Percentiles rank a stretch among this genome's conserved stretches.
Evolutionary conservation across 441 rosid genomes (phyloP).

Genomic region (Biscutella laevigata): DNA sequence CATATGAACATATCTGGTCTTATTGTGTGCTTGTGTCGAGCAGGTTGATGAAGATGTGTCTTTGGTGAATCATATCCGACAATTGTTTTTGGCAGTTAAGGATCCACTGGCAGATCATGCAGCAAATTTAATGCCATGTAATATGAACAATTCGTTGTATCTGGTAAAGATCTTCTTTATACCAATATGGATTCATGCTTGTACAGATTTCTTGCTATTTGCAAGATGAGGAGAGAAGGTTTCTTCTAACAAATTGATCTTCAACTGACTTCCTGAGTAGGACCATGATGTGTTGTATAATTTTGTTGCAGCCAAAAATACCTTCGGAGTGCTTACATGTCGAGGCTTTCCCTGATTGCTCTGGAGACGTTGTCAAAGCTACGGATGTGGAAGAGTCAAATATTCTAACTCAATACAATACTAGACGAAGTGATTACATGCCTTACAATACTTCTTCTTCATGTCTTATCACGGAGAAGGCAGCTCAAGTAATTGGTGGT

Average conservation of each 20-base stretch:
- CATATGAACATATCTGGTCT: neutral
- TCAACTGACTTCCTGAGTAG: conserved; percentile 4
- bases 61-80: conserved; percentile 53
- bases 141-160: conserved; percentile 34
- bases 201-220: conserved; percentile 6
- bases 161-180: conserved; percentile 37
- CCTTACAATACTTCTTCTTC: conserved; percentile 27
- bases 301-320: conserved; percentile 44
- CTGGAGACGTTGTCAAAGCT: conserved; percentile 35
- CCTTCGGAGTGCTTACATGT: conserved; percentile 33
- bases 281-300: conserved; percentile 15
- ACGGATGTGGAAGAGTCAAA: conserved; percentile 30
- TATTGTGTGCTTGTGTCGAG: conserved; percentile 26
- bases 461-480: conserved; percentile 26
- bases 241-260: conserved; percentile 10
- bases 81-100: conserved; percentile 47
- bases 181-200: neutral
- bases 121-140: conserved; percentile 31
- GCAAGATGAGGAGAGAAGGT: neutral
- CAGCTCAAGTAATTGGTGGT: conserved; percentile 32
- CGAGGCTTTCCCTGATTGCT: conserved; percentile 30
- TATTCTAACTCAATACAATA: conserved; percentile 26
- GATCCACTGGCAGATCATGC: conserved; percentile 41
- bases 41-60: conserved; percentile 66
- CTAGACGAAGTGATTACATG: conserved; percentile 25